Conservation (phyloP, 768 basidiomycete genomes). For the Termitomyces sp. region DNA sequence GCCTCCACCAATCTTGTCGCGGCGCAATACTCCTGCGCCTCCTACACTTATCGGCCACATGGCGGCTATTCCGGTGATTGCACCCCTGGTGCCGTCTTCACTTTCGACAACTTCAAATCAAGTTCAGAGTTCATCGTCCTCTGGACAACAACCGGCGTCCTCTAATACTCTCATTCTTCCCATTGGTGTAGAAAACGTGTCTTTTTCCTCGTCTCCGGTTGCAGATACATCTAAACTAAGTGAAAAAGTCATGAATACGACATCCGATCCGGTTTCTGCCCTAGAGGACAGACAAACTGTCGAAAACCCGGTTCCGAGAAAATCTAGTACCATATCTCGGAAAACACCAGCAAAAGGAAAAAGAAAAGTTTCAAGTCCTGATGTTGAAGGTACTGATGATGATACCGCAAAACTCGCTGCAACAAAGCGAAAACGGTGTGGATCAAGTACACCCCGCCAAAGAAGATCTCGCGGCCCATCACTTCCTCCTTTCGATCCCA, state of each 20-base stretch:
- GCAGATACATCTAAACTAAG: background rate
- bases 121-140: background rate
- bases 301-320: background rate
- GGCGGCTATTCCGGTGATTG: background rate
- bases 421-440: conserved; percentile 19
- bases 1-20: conserved; percentile 2
- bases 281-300: background rate
- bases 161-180: background rate
- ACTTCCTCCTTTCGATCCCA: conserved; percentile 49
- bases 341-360: conserved; percentile 14
- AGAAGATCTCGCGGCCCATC: conserved; percentile 43
- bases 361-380: conserved; percentile 10
- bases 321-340: background rate
- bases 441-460: conserved; percentile 21
- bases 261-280: background rate
- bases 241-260: background rate
- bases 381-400: conserved; percentile 13
- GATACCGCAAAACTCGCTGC: background rate
- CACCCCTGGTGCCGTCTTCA: background rate
- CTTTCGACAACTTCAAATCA: background rate
- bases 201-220: background rate
- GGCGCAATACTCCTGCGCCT: conserved; percentile 9
- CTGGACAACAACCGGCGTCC: background rate
- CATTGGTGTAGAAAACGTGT: conserved; percentile 9
- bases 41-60: conserved; percentile 6